Base-by-base conservation (phyloP, 2,329 filamentous ascomycete genomes). In the Podosphaera xanthii region DNA sequence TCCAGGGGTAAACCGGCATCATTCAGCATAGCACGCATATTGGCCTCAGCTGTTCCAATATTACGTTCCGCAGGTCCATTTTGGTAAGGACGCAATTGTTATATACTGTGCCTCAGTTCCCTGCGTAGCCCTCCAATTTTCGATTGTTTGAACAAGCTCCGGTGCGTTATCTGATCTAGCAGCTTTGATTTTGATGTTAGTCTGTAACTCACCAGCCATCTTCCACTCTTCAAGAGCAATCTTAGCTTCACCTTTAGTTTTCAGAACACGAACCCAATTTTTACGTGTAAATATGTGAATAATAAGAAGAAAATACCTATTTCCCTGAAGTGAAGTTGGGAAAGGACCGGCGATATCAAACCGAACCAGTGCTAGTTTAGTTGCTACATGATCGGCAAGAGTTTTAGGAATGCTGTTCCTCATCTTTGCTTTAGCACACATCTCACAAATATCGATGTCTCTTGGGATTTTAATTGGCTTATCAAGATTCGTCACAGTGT, bases 1-100 rank as follows among this genome's bases (percentile, higher is more conserved):
- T 60, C 59, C 4, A 59, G 14, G n/a, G 50, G 59, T 12, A 60
- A 33, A 4, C 31, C 31, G 1, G 59, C 57, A 9, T 60, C 59
- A 14, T 56, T 49, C 4, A 60, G 49, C 31, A 60, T 55, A 9
- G 49, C 59, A 2, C 59, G 22, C n/a, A 53, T 57, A 33, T 56
- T 40, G 3, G 7, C 30, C 44, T 58, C 50, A 30, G 34, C 42
- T 34, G 40, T 58, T 34, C 30, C 48, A 50, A 50, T 50, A 35
- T 50, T 50, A n/a, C 44, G 44, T 49, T 49, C 44, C 12, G 44
- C 44, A 49, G 22, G 44, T 5, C 44, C 44, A 49, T 49, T 49
- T 49, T 49, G 44, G 22, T 49, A 49, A n/a, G 22, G 44, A 49
- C 7, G 44, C 44, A 49, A 49, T 49, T n/a, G 44, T 49, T 30